Evolutionary conservation across 257 asterid species (phyloP).

Genomic region (Pogostemon cablin): DNA sequence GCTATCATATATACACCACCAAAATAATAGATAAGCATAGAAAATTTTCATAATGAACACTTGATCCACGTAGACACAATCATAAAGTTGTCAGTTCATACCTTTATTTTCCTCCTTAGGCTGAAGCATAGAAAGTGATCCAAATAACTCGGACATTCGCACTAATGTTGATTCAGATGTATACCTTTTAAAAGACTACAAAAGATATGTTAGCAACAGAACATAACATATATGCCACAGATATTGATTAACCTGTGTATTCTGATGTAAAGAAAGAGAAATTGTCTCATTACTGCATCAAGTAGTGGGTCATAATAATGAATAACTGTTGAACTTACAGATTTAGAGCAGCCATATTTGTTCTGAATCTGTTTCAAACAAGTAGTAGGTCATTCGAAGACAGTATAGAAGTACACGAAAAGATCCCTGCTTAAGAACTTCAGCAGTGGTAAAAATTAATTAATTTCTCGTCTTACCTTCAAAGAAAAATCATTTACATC

Average conservation of each 20-base stretch:
- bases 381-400: conserved; percentile 21
- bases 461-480: conserved; percentile 49
- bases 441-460: not conserved
- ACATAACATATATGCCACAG: conserved; percentile 11
- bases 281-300: conserved; percentile 1
- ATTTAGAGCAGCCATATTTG: conserved; percentile 67
- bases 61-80: not conserved
- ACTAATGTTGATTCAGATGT: conserved; percentile 73
- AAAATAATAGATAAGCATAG: not conserved
- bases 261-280: not conserved
- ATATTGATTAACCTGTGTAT: not conserved
- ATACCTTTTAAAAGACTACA: conserved; percentile 71
- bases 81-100: conserved; percentile 30
- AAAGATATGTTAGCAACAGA: conserved; percentile 30
- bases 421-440: conserved; percentile 6
- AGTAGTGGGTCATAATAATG: conserved; percentile 14
- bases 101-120: conserved; percentile 66
- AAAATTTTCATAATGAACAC: not conserved
- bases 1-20: not conserved
- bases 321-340: conserved; percentile 50
- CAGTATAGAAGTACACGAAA: conserved; percentile 20
- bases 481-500: conserved; percentile 71
- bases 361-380: conserved; percentile 61
- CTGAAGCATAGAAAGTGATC: conserved; percentile 60
- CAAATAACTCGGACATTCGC: conserved; percentile 63